Evolutionary conservation across 768 basidiomycete genomes (phyloP).

Genomic region (Arthromyces matolae): DNA sequence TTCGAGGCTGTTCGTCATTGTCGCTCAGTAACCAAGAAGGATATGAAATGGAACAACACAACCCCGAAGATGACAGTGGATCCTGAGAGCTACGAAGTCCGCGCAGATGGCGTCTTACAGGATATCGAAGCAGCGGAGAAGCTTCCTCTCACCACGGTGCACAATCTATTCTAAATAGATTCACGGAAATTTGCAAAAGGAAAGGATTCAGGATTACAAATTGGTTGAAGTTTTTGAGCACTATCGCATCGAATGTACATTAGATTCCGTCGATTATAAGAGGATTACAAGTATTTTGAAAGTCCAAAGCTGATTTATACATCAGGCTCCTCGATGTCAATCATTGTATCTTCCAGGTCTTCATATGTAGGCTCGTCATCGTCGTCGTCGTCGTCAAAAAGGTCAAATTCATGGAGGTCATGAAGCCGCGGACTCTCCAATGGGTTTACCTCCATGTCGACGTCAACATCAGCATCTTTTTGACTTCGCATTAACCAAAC

Average conservation of each 20-base stretch:
- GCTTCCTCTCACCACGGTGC: slow-evolving; percentile 65
- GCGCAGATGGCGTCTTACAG: slow-evolving; percentile 71
- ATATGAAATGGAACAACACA: slow-evolving; percentile 91
- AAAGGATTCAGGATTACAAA: no score
- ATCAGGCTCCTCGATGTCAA: slow-evolving; percentile 6
- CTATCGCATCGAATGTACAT: no score
- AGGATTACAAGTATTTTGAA: no score
- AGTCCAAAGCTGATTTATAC: no score
- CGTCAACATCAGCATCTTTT: background rate
- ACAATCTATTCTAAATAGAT: slow-evolving; percentile 73
- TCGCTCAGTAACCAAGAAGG: slow-evolving; percentile 70
- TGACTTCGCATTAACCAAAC: background rate
- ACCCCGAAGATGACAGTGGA: slow-evolving; percentile 87
- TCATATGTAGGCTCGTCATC: slow-evolving; percentile 3
- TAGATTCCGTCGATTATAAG: no score
- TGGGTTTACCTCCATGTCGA: background rate
- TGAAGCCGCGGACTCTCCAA: slow-evolving; percentile 17
- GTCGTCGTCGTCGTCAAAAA: slow-evolving; percentile 7
- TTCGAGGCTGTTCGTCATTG: slow-evolving; percentile 76
- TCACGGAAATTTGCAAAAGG: background rate
- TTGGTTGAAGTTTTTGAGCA: no score
- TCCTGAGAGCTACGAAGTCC: slow-evolving; percentile 87
- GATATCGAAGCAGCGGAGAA: slow-evolving; percentile 72
- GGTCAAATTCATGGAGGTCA: slow-evolving; percentile 21
- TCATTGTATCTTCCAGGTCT: slow-evolving; percentile 1